These are phyloP conservation scores for Paramecium pentaurelia DNA, from an alignment of 73 alveolate species.

Conservation along the genomic window DNA sequence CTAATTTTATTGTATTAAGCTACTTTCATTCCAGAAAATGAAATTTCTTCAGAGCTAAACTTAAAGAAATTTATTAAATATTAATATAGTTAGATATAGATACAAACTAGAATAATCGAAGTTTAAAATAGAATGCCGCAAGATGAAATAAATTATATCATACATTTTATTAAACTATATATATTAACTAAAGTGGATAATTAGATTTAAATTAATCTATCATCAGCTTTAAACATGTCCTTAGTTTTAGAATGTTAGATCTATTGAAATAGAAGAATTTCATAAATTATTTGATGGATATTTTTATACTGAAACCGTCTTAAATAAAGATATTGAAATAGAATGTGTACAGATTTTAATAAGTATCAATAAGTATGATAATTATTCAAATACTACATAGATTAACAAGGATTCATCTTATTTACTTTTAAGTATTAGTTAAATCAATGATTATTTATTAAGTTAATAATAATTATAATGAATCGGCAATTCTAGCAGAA, in stretches of 20 bases:
- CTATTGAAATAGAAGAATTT: constrained; percentile 50
- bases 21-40: constrained; percentile 6
- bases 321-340: constrained; percentile 20
- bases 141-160: neutral
- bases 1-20: neutral
- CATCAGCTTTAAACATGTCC: neutral
- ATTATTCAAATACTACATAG: neutral
- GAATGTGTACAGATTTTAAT: constrained; percentile 24
- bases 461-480: neutral
- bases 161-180: neutral
- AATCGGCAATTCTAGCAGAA: neutral
- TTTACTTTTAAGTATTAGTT: neutral
- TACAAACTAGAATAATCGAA: constrained; percentile 20
- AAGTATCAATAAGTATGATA: constrained; percentile 46
- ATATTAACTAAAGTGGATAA: constrained; percentile 31
- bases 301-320: constrained; percentile 15
- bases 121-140: constrained; percentile 4
- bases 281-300: constrained; percentile 27
- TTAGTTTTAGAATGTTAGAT: neutral
- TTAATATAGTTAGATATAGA: neutral
- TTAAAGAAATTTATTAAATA: neutral
- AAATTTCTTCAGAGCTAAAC: neutral
- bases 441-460: neutral
- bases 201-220: constrained; percentile 16
- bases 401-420: neutral